Conservation (phyloP, 176 grass and related monocot genomes). For the Eremochloa ophiuroides region DNA sequence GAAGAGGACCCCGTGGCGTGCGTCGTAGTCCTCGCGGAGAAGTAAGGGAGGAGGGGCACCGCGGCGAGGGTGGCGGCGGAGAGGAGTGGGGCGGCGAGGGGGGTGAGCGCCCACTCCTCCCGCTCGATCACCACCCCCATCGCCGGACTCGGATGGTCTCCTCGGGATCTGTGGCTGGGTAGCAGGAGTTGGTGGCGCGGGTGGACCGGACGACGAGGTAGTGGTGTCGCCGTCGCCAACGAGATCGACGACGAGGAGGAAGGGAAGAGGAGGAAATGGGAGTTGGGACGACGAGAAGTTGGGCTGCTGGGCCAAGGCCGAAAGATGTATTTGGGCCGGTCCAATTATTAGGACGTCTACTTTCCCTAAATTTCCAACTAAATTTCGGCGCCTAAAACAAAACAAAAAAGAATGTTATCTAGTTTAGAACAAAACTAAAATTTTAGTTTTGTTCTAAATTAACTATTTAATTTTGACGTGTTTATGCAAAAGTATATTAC, state of each 20-base stretch:
- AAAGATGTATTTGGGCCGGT: background rate
- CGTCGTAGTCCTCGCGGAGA: constrained; percentile 18
- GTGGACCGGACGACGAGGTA: background rate
- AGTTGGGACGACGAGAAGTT: background rate
- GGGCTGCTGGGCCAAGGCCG: background rate
- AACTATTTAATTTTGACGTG: too few relatives aligned
- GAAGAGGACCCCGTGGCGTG: constrained; percentile 15
- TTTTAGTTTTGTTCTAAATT: too few relatives aligned
- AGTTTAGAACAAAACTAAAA: too few relatives aligned
- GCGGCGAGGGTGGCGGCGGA: constrained; percentile 49
- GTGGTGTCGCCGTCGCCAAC: constrained; percentile 9
- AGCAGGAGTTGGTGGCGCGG: background rate
- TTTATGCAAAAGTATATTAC: too few relatives aligned
- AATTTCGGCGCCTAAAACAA: too few relatives aligned
- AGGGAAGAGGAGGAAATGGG: background rate
- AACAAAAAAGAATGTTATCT: too few relatives aligned
- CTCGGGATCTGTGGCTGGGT: background rate
- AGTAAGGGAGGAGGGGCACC: constrained; percentile 63
- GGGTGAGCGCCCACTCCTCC: constrained; percentile 64
- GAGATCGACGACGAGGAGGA: constrained; percentile 10
- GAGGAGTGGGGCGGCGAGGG: constrained; percentile 60
- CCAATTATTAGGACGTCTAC: too few relatives aligned
- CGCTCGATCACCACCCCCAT: constrained; percentile 88
- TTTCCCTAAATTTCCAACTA: too few relatives aligned
- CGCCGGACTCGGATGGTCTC: background rate